Conservation (phyloP, 2,329 filamentous ascomycete genomes). For the Colletotrichum graminicola region DNA sequence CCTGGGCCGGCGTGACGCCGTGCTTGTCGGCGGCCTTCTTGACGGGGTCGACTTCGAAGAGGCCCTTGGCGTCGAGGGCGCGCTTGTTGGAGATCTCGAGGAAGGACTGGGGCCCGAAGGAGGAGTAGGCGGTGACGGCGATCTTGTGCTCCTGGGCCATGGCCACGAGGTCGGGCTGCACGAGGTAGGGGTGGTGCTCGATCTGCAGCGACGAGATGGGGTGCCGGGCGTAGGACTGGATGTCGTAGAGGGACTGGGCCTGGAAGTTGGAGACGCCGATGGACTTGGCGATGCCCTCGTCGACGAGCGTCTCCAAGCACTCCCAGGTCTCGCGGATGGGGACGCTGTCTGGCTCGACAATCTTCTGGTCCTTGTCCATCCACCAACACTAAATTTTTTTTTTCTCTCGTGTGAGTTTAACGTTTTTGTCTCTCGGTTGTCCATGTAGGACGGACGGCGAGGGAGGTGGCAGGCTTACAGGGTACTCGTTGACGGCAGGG, state of each 20-base stretch:
- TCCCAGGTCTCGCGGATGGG: conserved; percentile 70
- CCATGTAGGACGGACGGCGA: not conserved
- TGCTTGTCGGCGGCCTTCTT: conserved; percentile 66
- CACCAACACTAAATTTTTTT: conserved; percentile 49
- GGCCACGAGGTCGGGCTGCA: conserved; percentile 67
- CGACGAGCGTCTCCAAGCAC: conserved; percentile 69
- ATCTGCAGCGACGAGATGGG: conserved; percentile 70
- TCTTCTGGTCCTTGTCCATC: conserved; percentile 57
- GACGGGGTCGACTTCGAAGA: conserved; percentile 55
- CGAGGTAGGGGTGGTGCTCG: conserved; percentile 77
- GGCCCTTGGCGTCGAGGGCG: conserved; percentile 46
- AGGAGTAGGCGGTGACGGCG: conserved; percentile 73
- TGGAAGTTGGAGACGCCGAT: conserved; percentile 74
- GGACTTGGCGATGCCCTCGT: conserved; percentile 63
- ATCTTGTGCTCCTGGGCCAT: conserved; percentile 70
- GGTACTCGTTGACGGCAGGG: conserved; percentile 55
- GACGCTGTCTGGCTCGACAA: conserved; percentile 49
- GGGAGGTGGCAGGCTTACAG: conserved; percentile 45
- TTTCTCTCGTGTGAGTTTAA: conserved; percentile 20
- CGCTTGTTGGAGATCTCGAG: conserved; percentile 50
- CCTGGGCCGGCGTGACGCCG: conserved; percentile 71
- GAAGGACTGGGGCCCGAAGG: conserved; percentile 69
- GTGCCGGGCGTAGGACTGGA: conserved; percentile 69
- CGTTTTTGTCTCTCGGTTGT: not conserved
- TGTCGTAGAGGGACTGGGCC: conserved; percentile 68